Conservation (phyloP, 31 red algal genomes). For the Asparagopsis taxiformis region DNA sequence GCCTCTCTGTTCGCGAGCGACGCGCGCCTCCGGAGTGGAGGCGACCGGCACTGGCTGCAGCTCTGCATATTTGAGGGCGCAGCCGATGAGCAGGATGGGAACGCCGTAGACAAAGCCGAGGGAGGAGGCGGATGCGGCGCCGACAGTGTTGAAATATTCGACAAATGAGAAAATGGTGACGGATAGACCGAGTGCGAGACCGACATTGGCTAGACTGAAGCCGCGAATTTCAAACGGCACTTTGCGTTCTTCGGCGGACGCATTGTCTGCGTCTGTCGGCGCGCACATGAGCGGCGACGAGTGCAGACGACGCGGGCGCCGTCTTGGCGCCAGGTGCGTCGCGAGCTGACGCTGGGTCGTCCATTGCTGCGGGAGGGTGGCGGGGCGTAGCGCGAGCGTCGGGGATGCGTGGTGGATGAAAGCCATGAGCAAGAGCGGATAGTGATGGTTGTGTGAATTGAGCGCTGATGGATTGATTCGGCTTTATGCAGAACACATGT, state of each 20-base stretch:
- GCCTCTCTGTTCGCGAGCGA: constrained; percentile 37
- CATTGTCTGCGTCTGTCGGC: too few species aligned
- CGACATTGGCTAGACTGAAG: constrained; percentile 89
- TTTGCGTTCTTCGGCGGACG: constrained; percentile 6
- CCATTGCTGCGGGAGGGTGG: too few species aligned
- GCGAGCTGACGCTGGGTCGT: too few species aligned
- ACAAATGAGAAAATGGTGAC: constrained; percentile 79
- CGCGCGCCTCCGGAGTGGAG: constrained; percentile 26
- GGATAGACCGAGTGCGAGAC: constrained; percentile 34
- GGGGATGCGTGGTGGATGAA: too few species aligned
- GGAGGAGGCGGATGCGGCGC: constrained; percentile 84
- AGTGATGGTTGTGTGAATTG: too few species aligned
- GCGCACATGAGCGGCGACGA: too few species aligned
- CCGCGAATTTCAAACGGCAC: constrained; percentile 91
- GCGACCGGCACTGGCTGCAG: constrained; percentile 71
- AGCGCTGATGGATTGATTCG: too few species aligned
- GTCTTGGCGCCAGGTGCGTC: too few species aligned
- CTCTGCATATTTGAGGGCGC: constrained; percentile 96
- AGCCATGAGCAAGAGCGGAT: too few species aligned
- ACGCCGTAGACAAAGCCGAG: constrained; percentile 96
- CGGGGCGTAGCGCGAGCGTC: too few species aligned
- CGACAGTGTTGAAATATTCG: constrained; percentile 71
- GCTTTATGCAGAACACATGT: too few species aligned
- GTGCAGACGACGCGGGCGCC: too few species aligned
- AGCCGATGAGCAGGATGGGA: constrained; percentile 85